A percentile compares a stretch with the other conserved stretches of the same genome.
These are phyloP conservation scores for Boletus speciosus DNA, from an alignment of 768 basidiomycete genomes.

Conservation along the genomic window DNA sequence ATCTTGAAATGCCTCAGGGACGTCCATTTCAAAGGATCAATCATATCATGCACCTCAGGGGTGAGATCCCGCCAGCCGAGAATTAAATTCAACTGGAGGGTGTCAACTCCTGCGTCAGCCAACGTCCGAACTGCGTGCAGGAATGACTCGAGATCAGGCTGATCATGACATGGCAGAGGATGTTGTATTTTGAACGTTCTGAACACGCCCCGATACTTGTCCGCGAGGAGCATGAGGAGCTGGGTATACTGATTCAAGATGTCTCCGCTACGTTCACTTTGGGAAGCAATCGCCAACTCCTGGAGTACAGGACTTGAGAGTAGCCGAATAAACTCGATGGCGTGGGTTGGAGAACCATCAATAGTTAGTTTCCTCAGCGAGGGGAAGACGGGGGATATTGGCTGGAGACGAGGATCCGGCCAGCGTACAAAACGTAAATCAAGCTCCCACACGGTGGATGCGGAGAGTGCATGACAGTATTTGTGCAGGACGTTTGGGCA, in stretches of 20 bases:
- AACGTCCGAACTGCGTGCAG: conserved; percentile 16
- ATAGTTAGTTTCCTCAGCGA: conserved; percentile 19
- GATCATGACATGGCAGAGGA: conserved; percentile 13
- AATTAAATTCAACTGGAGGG: conserved; percentile 16
- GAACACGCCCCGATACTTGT: conserved; percentile 21
- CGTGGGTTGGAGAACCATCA: conserved; percentile 19
- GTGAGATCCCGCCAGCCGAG: conserved; percentile 16
- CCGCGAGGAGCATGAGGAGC: conserved; percentile 20
- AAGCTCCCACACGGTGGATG: conserved; percentile 17
- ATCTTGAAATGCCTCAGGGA: conserved; percentile 14
- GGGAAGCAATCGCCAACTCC: conserved; percentile 17
- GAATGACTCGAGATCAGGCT: conserved; percentile 14
- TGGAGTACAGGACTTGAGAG: conserved; percentile 17
- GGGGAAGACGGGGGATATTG: conserved; percentile 19
- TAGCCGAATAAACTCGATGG: conserved; percentile 19
- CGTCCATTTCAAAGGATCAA: conserved; percentile 19
- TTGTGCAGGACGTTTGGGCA: conserved; percentile 24
- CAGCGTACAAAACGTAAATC: conserved; percentile 24
- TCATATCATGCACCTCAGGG: conserved; percentile 19
- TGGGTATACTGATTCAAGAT: conserved; percentile 10
- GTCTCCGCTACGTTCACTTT: conserved; percentile 12
- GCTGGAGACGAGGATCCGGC: conserved; percentile 19
- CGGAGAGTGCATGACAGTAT: conserved; percentile 21
- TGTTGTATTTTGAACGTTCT: conserved; percentile 19
- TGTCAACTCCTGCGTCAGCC: conserved; percentile 10